Percentiles rank a stretch among this genome's conserved stretches.
Conservation (phyloP, 2,329 filamentous ascomycete species). For the Aphanocladium album region DNA sequence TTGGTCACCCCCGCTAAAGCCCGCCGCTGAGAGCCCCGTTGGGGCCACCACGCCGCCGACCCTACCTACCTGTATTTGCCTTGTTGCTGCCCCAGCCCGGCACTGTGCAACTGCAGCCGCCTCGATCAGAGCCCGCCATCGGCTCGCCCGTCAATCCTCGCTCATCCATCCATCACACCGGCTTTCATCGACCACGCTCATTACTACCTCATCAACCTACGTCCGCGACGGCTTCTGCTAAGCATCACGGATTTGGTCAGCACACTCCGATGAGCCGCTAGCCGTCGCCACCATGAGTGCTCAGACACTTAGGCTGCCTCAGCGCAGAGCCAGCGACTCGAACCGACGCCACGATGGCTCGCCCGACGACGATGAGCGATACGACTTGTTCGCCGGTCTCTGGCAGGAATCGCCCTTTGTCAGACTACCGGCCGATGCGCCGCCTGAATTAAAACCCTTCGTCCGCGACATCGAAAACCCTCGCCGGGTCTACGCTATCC, state of each 20-base stretch:
- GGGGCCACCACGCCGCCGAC: neutral
- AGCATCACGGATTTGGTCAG: neutral
- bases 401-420: constrained; percentile 59
- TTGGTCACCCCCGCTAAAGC: neutral
- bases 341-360: constrained; percentile 12
- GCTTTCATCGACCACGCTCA: neutral
- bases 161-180: neutral
- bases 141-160: neutral
- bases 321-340: constrained; percentile 6
- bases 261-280: constrained; percentile 7
- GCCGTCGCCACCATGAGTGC: constrained; percentile 9
- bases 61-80: too few relatives aligned
- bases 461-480: constrained; percentile 58
- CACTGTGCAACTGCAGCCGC: constrained; percentile 4
- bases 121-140: neutral
- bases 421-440: constrained; percentile 55
- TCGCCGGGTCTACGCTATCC: constrained; percentile 54
- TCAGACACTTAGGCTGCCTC: constrained; percentile 10
- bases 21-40: neutral
- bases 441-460: constrained; percentile 49
- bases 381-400: constrained; percentile 50
- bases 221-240: neutral
- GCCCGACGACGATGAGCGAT: constrained; percentile 28
- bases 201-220: neutral
- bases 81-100: neutral